Percentiles rank a stretch among this genome's conserved stretches.
These are phyloP conservation scores for Clonostachys chloroleuca DNA, from an alignment of 2,329 filamentous ascomycete species.

Conservation along the genomic window DNA sequence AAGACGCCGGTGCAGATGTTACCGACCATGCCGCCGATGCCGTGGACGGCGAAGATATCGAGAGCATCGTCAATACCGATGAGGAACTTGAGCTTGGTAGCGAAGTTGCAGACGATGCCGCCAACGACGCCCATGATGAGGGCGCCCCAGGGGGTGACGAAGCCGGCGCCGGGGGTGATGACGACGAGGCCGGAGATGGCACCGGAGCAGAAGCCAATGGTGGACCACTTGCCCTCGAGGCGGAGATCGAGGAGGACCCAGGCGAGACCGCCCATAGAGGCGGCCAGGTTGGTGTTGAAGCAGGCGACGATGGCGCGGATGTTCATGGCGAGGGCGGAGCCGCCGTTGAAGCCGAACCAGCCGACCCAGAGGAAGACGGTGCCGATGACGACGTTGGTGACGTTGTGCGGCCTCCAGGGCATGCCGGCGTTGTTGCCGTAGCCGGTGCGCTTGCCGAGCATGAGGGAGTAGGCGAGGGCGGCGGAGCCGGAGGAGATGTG, in stretches of 20 bases:
- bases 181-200: conserved; percentile 83
- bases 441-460: conserved; percentile 65
- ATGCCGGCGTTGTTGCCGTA: conserved; percentile 58
- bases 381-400: conserved; percentile 68
- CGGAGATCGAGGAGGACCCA: conserved; percentile 87
- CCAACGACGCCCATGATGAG: conserved; percentile 54
- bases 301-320: conserved; percentile 86
- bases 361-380: conserved; percentile 84
- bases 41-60: conserved; percentile 90
- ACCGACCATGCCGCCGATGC: conserved; percentile 75
- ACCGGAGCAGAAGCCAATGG: conserved; percentile 90
- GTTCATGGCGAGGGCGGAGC: conserved; percentile 75
- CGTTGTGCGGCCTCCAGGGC: conserved; percentile 68
- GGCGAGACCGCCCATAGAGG: conserved; percentile 74
- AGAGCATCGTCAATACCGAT: conserved; percentile 82
- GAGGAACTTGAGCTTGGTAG: conserved; percentile 74
- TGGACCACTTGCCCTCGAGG: conserved; percentile 90
- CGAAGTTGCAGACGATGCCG: conserved; percentile 74
- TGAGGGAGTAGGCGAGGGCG: conserved; percentile 68
- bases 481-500: conserved; percentile 70
- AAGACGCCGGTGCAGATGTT: conserved; percentile 77
- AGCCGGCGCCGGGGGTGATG: conserved; percentile 80
- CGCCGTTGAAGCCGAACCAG: conserved; percentile 96
- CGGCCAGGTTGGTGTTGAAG: conserved; percentile 83
- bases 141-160: conserved; percentile 63